Evolutionary conservation across 768 basidiomycete species (phyloP).

Genomic region (Boletellus sp.): DNA sequence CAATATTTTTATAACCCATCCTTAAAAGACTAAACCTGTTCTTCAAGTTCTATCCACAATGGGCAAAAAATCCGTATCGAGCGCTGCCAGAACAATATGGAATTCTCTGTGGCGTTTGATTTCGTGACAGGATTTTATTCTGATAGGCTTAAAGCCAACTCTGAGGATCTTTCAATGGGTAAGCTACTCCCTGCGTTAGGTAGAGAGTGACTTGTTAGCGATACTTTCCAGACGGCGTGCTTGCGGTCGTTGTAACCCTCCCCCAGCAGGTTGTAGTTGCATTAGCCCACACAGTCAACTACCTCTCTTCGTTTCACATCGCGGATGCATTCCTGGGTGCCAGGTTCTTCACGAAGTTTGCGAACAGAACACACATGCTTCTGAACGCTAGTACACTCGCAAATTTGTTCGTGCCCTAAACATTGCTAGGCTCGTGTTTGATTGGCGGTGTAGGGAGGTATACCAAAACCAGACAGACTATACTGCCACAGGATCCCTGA

Average conservation of each 20-base stretch:
- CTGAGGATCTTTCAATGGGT: slow-evolving; percentile 33
- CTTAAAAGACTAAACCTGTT: slow-evolving; percentile 7
- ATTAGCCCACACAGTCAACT: slow-evolving; percentile 66
- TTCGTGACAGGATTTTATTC: slow-evolving; percentile 65
- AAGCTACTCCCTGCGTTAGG: neutral
- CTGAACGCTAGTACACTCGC: slow-evolving; percentile 83
- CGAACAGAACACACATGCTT: slow-evolving; percentile 78
- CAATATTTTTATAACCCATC: slow-evolving; percentile 9
- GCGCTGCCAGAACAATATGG: slow-evolving; percentile 48
- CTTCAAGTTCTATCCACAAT: slow-evolving; percentile 35
- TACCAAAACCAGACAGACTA: slow-evolving; percentile 87
- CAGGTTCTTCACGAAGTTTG: slow-evolving; percentile 74
- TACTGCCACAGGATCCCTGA: slow-evolving; percentile 66
- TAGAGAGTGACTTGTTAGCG: neutral
- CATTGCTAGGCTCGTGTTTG: neutral
- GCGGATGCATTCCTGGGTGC: slow-evolving; percentile 77
- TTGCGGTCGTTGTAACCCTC: slow-evolving; percentile 61
- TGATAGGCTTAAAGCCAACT: slow-evolving; percentile 41
- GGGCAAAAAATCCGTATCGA: slow-evolving; percentile 59
- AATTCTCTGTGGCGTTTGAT: slow-evolving; percentile 68
- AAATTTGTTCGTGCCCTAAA: slow-evolving; percentile 51
- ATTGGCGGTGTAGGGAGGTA: slow-evolving; percentile 58
- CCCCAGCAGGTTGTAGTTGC: slow-evolving; percentile 69
- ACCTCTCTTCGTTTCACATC: slow-evolving; percentile 71
- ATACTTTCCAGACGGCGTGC: slow-evolving; percentile 46